phyloP scores from a whole-genome alignment of 2,329 filamentous ascomycete species.

The Dactylellina haptotyla region DNA sequence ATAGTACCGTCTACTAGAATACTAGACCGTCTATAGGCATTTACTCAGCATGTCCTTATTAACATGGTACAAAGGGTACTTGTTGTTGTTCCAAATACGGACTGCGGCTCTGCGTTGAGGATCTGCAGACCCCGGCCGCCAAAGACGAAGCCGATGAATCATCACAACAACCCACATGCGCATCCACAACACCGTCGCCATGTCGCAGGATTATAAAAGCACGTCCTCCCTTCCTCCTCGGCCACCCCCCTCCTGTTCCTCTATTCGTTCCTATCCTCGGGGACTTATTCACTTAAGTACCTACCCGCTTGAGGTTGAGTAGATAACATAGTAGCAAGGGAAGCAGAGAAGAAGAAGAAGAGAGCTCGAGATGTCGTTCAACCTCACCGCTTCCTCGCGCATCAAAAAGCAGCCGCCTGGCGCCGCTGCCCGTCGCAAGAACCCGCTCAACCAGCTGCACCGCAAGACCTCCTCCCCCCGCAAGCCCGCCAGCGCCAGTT shows the following conservation, averaged over 20 bases:
- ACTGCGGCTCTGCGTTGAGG: not conserved
- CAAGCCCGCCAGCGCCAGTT: not conserved
- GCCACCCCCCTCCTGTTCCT: not conserved
- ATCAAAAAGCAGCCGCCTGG: conserved; percentile 34
- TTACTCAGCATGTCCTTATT: no score
- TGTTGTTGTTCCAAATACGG: not conserved
- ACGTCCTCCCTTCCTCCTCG: not conserved
- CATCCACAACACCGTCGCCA: not conserved
- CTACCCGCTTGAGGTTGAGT: no score
- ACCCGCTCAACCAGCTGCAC: conserved; percentile 46
- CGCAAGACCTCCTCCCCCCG: conserved; percentile 22
- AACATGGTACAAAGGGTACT: not conserved
- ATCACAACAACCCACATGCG: no score
- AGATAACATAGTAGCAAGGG: no score
- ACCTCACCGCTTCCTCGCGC: conserved; percentile 25
- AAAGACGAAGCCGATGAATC: not conserved
- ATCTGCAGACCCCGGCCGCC: not conserved
- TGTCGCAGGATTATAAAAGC: not conserved
- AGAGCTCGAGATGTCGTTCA: conserved; percentile 17
- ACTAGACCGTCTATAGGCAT: no score
- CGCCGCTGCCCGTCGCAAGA: conserved; percentile 22
- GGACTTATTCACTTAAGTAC: not conserved
- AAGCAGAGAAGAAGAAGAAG: no score
- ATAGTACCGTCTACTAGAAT: no score
- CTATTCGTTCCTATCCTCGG: conserved; percentile 1